Evolutionary conservation across 1,284 basidiomycete genomes (phyloP).

Genomic region (Xerocomus amazonicus): DNA sequence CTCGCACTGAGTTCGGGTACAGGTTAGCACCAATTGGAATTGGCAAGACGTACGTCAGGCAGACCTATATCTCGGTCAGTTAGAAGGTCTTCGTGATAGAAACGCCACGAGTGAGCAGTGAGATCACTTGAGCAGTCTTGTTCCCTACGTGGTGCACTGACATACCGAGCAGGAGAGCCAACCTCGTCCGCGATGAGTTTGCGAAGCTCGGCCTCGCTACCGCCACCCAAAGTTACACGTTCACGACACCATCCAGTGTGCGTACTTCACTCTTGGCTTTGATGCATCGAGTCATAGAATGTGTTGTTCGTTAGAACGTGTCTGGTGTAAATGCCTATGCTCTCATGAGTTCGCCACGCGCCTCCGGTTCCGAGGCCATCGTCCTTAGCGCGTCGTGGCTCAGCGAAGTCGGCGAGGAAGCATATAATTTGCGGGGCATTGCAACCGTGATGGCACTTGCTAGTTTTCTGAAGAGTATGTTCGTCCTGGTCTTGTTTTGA

Average conservation of each 20-base stretch:
- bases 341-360: conserved; percentile 76
- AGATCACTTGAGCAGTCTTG: conserved; percentile 32
- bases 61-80: conserved; percentile 67
- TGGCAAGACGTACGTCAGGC: conserved; percentile 87
- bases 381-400: conserved; percentile 88
- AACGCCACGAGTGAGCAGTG: conserved; percentile 72
- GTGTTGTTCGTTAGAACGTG: conserved; percentile 32
- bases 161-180: conserved; percentile 52
- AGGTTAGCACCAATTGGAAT: conserved; percentile 87
- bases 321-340: conserved; percentile 82
- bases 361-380: conserved; percentile 88
- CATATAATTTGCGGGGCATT: conserved; percentile 83
- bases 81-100: conserved; percentile 60
- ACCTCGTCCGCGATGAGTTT: conserved; percentile 58
- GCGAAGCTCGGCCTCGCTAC: conserved; percentile 65
- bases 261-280: conserved; percentile 14
- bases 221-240: conserved; percentile 66
- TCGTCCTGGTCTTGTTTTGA: neutral
- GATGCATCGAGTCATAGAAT: conserved; percentile 24
- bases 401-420: conserved; percentile 58
- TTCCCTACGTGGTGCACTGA: conserved; percentile 4
- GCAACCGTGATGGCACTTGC: conserved; percentile 82
- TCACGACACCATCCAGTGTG: conserved; percentile 47
- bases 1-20: neutral
- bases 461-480: conserved; percentile 74